Evolutionary conservation across 2,329 filamentous ascomycete species (phyloP).

Genomic region (Ustulina deusta): DNA sequence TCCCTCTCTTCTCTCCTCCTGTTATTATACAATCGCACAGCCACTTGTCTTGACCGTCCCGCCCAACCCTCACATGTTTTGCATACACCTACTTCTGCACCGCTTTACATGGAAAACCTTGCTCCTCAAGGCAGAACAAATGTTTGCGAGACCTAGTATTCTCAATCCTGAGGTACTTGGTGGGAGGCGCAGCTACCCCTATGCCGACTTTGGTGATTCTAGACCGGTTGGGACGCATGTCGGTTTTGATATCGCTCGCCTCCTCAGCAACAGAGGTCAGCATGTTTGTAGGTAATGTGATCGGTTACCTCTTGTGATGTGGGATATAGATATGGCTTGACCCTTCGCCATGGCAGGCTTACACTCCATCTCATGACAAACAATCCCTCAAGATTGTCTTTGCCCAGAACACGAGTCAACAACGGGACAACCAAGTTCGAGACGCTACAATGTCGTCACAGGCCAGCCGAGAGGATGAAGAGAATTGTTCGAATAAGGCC

Average conservation of each 20-base stretch:
- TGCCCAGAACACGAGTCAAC: conserved; percentile 14
- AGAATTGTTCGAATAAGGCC: conserved; percentile 32
- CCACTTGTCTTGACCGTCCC: conserved; percentile 13
- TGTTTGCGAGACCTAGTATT: conserved; percentile 1
- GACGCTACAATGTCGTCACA: conserved; percentile 8
- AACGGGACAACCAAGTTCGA: conserved; percentile 6
- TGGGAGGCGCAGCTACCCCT: conserved; percentile 30
- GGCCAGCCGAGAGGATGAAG: conserved; percentile 27
- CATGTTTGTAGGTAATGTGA: conserved; percentile 14
- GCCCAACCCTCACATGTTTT: conserved; percentile 12
- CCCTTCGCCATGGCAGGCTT: conserved; percentile 9
- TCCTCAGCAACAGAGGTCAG: conserved; percentile 10
- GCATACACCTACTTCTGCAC: background rate
- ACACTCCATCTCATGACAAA: background rate
- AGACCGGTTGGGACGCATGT: conserved; percentile 12
- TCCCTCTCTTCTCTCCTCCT: background rate
- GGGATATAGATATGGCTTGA: conserved; percentile 20
- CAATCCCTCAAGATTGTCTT: background rate
- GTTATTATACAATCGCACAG: conserved; percentile 23
- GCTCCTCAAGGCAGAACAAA: conserved; percentile 26
- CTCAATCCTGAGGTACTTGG: background rate
- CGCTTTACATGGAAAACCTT: conserved; percentile 20
- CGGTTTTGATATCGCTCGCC: background rate
- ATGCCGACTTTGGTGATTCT: conserved; percentile 1
- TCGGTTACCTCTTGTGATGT: conserved; percentile 27